Evolutionary conservation across 176 grass and related monocot genomes (phyloP).

Genomic region (Musa acuminata): DNA sequence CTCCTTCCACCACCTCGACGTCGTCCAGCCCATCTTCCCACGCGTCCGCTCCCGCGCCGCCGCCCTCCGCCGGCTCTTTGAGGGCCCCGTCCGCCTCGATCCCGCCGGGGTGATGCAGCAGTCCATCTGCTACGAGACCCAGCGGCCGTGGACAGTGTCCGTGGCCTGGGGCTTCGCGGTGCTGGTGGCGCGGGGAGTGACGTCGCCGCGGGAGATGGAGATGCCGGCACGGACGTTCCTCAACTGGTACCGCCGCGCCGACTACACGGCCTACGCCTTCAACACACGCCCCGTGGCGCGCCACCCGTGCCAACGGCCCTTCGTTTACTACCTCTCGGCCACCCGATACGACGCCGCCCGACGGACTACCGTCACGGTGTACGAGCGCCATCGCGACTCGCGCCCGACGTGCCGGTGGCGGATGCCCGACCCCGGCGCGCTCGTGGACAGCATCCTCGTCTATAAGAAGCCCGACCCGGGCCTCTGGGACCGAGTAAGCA

Average conservation of each 20-base stretch:
- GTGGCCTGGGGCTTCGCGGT: constrained; percentile 34
- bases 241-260: constrained; percentile 25
- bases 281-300: constrained; percentile 24
- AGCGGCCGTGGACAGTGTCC: constrained; percentile 16
- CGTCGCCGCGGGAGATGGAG: constrained; percentile 24
- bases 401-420: constrained; percentile 14
- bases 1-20: constrained; percentile 37
- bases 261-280: constrained; percentile 24
- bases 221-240: constrained; percentile 31
- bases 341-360: constrained; percentile 10
- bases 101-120: constrained; percentile 29
- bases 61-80: constrained; percentile 21
- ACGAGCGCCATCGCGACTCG: constrained; percentile 7
- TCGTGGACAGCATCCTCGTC: constrained; percentile 14
- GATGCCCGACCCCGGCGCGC: constrained; percentile 5
- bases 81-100: constrained; percentile 18
- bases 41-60: constrained; percentile 10
- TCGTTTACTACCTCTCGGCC: constrained; percentile 24
- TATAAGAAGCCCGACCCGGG: constrained; percentile 8
- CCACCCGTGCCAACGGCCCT: constrained; percentile 11
- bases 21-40: constrained; percentile 28
- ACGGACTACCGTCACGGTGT: constrained; percentile 15
- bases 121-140: constrained; percentile 28
- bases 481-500: constrained; percentile 17
- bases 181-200: constrained; percentile 11